Evolutionary conservation across 2,329 filamentous ascomycete species (phyloP), one percentile per base, ranked within the genome.

Genomic region (Xylaria multiplex): DNA sequence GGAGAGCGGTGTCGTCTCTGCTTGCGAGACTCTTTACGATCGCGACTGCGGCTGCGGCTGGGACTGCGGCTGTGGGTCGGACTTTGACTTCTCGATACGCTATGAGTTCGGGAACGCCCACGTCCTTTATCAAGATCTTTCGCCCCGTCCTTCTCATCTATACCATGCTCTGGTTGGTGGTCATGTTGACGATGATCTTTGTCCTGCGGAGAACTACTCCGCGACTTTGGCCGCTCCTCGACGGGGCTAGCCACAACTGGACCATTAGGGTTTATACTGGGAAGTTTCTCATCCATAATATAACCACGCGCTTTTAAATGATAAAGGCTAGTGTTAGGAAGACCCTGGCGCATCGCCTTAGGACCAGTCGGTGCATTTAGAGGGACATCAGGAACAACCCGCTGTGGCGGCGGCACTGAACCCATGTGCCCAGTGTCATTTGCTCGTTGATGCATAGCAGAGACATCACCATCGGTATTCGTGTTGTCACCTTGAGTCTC

Each of bases 301-400:
- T 77, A 82, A 45, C 83, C 84, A 69, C 83, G 79, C 27, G 86
- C 86, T 69, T 88, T 82, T 77, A 90, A 77, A 73, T 91, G 87
- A 70, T 89, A 86, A 59, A 92, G 86, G 71, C 91, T 92, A 64
- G 90, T 94, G 78, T 96, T 96, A 58, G 92, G 91, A 11, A 93
- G 83, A 35, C 93, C 93, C 79, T 96, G 91, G 69, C 95, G 88
- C 93, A 98, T 97, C 19, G 96, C 96, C 80, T 96, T 94, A 54
- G 96, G 96, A 9, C 94, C 96, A 61, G 91, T 97, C 32, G 96
- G 96, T 32, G 96, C 96, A 80, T 85, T 93, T 80, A 89, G 78
- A 50, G 88, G 88, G 58, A 84, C 81, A 69, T 81, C 80, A 24
- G 78, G 78, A 27, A 72, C 69, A 66, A 69, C 64, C 62, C 71